Conservation (phyloP, 2,329 filamentous ascomycete genomes). For the Fusarium miscanthi region DNA sequence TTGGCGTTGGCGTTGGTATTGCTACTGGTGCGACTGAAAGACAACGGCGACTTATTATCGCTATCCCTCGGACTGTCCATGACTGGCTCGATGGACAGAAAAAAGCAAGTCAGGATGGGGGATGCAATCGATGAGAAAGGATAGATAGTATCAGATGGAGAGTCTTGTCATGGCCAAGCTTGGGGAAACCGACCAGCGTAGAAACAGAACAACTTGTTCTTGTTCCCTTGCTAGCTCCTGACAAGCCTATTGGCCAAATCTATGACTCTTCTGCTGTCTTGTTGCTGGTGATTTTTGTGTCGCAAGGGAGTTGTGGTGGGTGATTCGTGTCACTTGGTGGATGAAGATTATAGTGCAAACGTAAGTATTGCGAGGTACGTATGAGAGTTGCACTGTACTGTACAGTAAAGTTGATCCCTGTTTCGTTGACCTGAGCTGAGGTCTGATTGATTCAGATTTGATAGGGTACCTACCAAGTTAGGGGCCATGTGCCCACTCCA, state of each 20-base stretch:
- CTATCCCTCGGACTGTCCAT: conserved; percentile 20
- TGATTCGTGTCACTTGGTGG: conserved; percentile 32
- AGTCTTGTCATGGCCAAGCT: conserved; percentile 27
- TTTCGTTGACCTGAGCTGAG: conserved; percentile 16
- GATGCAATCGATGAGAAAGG: background rate
- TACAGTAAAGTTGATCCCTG: conserved; percentile 29
- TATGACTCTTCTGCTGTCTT: background rate
- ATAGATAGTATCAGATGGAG: conserved; percentile 19
- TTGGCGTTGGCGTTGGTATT: conserved; percentile 23
- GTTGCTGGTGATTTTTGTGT: conserved; percentile 1
- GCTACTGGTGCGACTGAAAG: conserved; percentile 24
- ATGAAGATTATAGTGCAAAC: background rate
- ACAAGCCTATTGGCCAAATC: background rate
- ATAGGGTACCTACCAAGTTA: background rate
- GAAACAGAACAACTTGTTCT: background rate
- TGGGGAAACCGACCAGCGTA: background rate
- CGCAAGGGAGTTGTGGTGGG: conserved; percentile 7
- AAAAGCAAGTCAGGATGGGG: background rate
- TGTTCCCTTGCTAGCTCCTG: background rate
- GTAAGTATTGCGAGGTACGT: background rate
- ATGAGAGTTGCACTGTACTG: conserved; percentile 2
- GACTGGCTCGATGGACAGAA: conserved; percentile 17
- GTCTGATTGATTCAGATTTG: conserved; percentile 15
- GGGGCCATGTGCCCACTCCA: conserved; percentile 20
- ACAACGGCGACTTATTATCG: conserved; percentile 18